Evolutionary conservation across 139 green algal species (phyloP).

Genomic region (Chlorella vulgaris): DNA sequence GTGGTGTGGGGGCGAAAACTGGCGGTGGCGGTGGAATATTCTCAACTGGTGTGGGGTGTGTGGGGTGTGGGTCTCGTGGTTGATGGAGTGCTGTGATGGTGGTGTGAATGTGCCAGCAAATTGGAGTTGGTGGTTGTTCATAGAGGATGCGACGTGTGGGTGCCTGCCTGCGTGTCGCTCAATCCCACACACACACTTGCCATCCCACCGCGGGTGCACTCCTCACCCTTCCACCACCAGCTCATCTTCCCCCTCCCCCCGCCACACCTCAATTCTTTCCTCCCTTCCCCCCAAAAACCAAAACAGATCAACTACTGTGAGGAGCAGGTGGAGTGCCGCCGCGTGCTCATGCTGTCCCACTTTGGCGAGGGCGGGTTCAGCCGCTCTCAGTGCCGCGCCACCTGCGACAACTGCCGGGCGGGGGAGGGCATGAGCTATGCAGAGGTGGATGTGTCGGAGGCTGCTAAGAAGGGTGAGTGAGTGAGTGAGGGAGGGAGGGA

Average conservation of each 20-base stretch:
- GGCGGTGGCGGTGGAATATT: no score
- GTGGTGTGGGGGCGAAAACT: no score
- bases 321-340: slow-evolving; percentile 78
- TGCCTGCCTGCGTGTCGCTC: no score
- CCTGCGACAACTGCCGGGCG: slow-evolving; percentile 78
- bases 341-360: slow-evolving; percentile 81
- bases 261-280: neutral
- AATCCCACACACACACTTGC: no score
- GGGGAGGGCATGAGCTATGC: slow-evolving; percentile 28
- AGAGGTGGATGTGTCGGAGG: slow-evolving; percentile 59
- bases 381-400: slow-evolving; percentile 57
- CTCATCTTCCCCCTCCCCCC: neutral
- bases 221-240: no score
- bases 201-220: no score
- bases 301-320: slow-evolving; percentile 83
- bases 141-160: no score
- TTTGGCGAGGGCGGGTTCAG: slow-evolving; percentile 82
- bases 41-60: no score
- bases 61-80: no score
- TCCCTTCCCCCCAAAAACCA: neutral
- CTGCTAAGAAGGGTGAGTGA: slow-evolving; percentile 50
- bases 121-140: no score
- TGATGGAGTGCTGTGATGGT: neutral
- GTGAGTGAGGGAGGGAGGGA: neutral
- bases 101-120: no score